Evolutionary conservation across 2,329 filamentous ascomycete genomes (phyloP).

Genomic region (Cylindrodendrum hubeiense): DNA sequence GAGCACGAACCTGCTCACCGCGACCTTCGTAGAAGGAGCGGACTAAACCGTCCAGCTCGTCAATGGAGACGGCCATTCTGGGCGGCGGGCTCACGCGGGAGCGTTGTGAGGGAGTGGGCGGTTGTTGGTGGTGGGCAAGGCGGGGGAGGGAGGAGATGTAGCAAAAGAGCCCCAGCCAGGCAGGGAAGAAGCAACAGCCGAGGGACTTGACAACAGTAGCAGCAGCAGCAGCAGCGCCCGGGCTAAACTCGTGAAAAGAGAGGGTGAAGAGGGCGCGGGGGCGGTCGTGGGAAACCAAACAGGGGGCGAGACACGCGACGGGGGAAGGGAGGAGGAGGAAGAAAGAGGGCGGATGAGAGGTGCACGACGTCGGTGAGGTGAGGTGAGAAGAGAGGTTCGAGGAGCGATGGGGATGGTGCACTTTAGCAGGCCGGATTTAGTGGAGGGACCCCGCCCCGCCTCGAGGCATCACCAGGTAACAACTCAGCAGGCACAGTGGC

Average conservation of each 20-base stretch:
- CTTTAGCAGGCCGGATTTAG: conserved; percentile 18
- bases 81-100: conserved; percentile 39
- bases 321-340: conserved; percentile 18
- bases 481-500: conserved; percentile 3
- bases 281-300: conserved; percentile 19
- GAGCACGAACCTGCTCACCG: conserved; percentile 82
- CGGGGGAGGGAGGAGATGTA: conserved; percentile 44
- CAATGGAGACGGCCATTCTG: conserved; percentile 79
- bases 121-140: conserved; percentile 45
- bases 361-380: conserved; percentile 45
- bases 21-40: conserved; percentile 97
- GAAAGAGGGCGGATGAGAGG: conserved; percentile 35
- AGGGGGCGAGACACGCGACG: conserved; percentile 25
- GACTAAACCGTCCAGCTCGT: conserved; percentile 96
- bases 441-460: conserved; percentile 5
- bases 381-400: conserved; percentile 41
- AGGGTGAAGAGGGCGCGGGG: neutral
- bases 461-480: neutral
- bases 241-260: conserved; percentile 21
- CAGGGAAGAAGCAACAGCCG: conserved; percentile 35
- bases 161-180: conserved; percentile 41
- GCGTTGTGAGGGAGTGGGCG: conserved; percentile 44
- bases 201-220: conserved; percentile 34
- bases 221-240: conserved; percentile 42
- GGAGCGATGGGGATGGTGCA: conserved; percentile 28